These are phyloP conservation scores for Lachancea cidri DNA, from an alignment of 805 yeast species.

Conservation along the genomic window DNA sequence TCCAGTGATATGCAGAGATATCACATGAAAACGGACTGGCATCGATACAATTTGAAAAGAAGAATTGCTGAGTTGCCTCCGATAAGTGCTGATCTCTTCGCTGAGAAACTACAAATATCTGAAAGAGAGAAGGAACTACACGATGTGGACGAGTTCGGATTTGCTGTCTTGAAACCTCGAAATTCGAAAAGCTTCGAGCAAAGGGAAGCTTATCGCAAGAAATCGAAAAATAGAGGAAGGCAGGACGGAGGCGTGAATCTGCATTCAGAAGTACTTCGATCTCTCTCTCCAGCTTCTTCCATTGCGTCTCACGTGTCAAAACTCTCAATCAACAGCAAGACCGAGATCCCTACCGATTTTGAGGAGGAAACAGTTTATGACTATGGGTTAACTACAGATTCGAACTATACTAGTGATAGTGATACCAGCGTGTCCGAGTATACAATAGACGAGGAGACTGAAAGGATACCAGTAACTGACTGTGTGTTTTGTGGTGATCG, in stretches of 20 bases:
- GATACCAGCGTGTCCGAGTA: slow-evolving; percentile 18
- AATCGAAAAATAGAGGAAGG: slow-evolving; percentile 25
- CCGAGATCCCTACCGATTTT: slow-evolving; percentile 33
- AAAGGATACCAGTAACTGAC: slow-evolving; percentile 39
- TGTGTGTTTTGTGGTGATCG: slow-evolving; percentile 57
- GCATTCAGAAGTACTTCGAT: slow-evolving; percentile 26
- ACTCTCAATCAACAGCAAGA: slow-evolving; percentile 34
- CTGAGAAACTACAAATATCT: slow-evolving; percentile 36
- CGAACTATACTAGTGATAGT: slow-evolving; percentile 35
- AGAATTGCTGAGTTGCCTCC: slow-evolving; percentile 82
- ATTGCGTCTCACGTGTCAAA: slow-evolving; percentile 50
- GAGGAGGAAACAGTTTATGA: slow-evolving; percentile 50
- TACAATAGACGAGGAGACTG: slow-evolving; percentile 29
- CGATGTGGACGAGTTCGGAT: slow-evolving; percentile 38
- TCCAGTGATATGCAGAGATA: slow-evolving; percentile 79
- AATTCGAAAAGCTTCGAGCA: slow-evolving; percentile 13
- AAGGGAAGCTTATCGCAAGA: slow-evolving; percentile 7
- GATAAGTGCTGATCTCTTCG: slow-evolving; percentile 50
- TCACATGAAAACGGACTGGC: slow-evolving; percentile 99
- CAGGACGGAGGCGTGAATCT: slow-evolving; percentile 6
- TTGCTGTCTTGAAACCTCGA: slow-evolving; percentile 31
- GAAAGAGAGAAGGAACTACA: slow-evolving; percentile 26
- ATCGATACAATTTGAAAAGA: slow-evolving; percentile 89
- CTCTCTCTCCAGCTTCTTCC: slow-evolving; percentile 49
- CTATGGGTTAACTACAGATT: slow-evolving; percentile 39